phyloP scores from a whole-genome alignment of 768 basidiomycete species.

The Mycena sanguinolenta region DNA sequence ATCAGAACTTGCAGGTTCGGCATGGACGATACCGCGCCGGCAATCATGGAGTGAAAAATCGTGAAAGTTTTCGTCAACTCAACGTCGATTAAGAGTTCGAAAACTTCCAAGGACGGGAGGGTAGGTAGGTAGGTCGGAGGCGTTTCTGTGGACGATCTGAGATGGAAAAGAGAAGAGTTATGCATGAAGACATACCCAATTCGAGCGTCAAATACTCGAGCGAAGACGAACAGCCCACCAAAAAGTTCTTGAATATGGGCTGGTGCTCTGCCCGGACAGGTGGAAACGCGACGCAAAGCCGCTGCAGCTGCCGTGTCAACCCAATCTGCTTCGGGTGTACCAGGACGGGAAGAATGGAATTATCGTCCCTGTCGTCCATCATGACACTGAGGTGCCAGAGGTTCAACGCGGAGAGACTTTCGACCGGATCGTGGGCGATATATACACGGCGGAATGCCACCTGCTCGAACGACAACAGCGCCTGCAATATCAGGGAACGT shows the following conservation, averaged over 20 bases:
- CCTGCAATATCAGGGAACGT: slow-evolving; percentile 8
- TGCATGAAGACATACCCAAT: background rate
- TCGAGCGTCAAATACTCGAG: slow-evolving; percentile 6
- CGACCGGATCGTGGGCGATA: background rate
- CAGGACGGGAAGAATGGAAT: background rate
- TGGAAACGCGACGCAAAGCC: slow-evolving; percentile 1
- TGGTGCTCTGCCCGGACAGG: background rate
- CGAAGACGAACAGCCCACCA: background rate
- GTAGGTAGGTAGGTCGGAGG: slow-evolving; percentile 6
- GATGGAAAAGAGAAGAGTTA: background rate
- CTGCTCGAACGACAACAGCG: background rate
- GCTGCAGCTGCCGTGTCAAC: background rate
- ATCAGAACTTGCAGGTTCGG: slow-evolving; percentile 10
- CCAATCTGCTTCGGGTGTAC: background rate
- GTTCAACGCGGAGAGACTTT: background rate
- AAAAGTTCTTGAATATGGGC: background rate
- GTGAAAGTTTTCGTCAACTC: background rate
- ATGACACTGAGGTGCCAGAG: slow-evolving; percentile 4
- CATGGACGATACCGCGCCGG: background rate
- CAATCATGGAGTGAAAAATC: background rate
- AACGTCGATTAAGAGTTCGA: slow-evolving; percentile 11
- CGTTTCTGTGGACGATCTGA: background rate
- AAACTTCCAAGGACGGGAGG: background rate
- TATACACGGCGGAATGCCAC: background rate
- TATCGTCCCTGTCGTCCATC: background rate